These are phyloP conservation scores for Alternaria postmessia DNA, from an alignment of 2,329 filamentous ascomycete species.

Conservation along the genomic window DNA sequence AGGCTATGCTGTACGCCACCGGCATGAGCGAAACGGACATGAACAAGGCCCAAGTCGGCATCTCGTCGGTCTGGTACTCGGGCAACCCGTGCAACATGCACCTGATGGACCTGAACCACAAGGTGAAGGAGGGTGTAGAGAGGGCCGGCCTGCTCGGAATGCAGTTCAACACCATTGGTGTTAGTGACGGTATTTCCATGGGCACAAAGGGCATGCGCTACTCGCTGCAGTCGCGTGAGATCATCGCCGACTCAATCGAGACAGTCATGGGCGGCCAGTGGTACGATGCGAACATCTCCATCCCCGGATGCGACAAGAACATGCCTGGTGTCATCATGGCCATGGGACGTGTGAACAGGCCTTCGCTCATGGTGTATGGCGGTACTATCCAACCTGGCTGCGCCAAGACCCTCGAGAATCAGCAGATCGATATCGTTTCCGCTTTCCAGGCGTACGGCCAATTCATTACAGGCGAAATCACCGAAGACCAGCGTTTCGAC, in stretches of 20 bases:
- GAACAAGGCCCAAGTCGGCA: constrained; percentile 96
- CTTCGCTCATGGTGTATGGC: constrained; percentile 97
- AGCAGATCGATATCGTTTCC: constrained; percentile 89
- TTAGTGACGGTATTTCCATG: constrained; percentile 98
- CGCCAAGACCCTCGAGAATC: constrained; percentile 72
- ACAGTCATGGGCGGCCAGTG: constrained; percentile 99
- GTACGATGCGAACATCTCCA: constrained; percentile 97
- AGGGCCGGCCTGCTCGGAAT: constrained; percentile 86
- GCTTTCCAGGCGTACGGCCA: constrained; percentile 98
- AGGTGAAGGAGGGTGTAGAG: constrained; percentile 75
- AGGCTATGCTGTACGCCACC: constrained; percentile 98
- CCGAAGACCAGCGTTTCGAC: constrained; percentile 89
- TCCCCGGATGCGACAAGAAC: constrained; percentile 99
- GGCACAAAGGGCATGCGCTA: constrained; percentile 97
- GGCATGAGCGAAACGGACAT: constrained; percentile 86
- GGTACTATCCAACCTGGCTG: constrained; percentile 94
- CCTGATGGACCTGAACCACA: constrained; percentile 84
- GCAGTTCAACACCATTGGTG: constrained; percentile 99
- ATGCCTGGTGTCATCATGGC: constrained; percentile 77
- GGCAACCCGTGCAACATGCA: constrained; percentile 99
- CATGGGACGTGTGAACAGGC: constrained; percentile 93
- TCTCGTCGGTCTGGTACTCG: constrained; percentile 97
- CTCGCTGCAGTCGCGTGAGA: constrained; percentile 90
- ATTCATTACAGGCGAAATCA: constrained; percentile 90
- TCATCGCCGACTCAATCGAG: constrained; percentile 98